These are phyloP conservation scores for Cardamine occulta DNA, from an alignment of 345 rosid genomes.

Conservation along the genomic window DNA sequence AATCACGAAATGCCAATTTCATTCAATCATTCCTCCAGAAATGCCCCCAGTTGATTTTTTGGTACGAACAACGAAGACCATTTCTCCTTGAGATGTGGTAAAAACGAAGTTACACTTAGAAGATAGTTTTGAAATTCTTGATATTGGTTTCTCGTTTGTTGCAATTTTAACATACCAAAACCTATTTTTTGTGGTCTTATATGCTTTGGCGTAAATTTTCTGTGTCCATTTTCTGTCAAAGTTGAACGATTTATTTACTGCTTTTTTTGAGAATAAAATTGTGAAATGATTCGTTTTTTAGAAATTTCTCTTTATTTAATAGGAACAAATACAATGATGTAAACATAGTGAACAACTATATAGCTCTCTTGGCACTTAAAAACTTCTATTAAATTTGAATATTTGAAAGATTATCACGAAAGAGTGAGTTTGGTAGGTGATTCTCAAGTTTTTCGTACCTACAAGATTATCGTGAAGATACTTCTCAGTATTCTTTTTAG, in stretches of 20 bases:
- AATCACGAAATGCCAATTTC: not conserved
- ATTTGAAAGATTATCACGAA: not conserved
- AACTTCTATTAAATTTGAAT: not conserved
- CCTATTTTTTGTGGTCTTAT: not conserved
- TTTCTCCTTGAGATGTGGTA: conserved; percentile 6
- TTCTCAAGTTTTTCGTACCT: no score
- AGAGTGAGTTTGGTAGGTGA: no score
- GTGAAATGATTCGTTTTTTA: no score
- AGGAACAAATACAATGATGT: not conserved
- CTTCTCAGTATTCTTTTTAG: no score
- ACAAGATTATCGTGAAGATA: no score
- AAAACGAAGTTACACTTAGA: conserved; percentile 3
- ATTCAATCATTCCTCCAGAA: conserved; percentile 8
- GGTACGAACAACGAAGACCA: not conserved
- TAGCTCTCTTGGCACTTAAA: not conserved
- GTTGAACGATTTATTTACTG: not conserved
- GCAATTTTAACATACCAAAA: not conserved
- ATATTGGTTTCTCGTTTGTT: not conserved
- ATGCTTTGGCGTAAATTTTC: not conserved
- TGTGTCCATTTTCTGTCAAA: not conserved
- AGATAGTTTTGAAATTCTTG: conserved; percentile 1
- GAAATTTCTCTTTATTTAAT: no score
- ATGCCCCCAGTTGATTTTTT: not conserved
- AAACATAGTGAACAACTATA: not conserved
- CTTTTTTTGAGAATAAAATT: not conserved